Base-by-base conservation (phyloP, 768 basidiomycete species). In the Lyophyllum semitale region DNA sequence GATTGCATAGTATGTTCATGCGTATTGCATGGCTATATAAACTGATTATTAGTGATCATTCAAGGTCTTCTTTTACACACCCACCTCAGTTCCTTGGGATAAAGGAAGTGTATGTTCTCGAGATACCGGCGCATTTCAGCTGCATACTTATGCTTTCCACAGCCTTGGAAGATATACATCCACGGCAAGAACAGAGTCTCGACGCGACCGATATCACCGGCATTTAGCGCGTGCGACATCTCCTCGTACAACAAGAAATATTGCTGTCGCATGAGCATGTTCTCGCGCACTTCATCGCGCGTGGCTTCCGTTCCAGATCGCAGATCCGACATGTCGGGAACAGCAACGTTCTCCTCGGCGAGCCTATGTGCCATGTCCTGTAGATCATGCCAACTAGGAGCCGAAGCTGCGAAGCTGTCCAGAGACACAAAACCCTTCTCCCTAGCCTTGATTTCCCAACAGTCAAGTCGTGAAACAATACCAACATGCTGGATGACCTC, bases 1-100 rank as follows among this genome's bases (percentile, higher is more conserved):
- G 77, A 53, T 79, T 80, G 4, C 65, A 44, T 25, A 74, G 68
- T 8, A 71, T 68, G 43, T 71, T 68, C 50, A 64, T 66, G 1
- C 59, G 46, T 17, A 74, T 60, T 13, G 67, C 70, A 12, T 63
- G 27, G 2, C 63, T 64, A 6, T 9, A 2, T 42, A 38, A 29
- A 22, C 13, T 49, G 18, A 23, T 50, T 29, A 32, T 38, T 29
- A 50, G 38, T 18, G 25, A 17, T 26, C 25, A 37, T 13, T 18
- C n/a, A 12, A 42, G 18, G 41, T 20, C 41, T 4, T n/a, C 8
- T 20, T 3, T 4, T 9, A 42, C 20, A 8, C 6, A 20, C 23
- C 9, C 6, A 20, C 41, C 18, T 42, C n/a, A 42, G 9, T 60
- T 47, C 41, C n/a, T 54, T 29, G 4, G 57, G 55, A 51, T 52